Evolutionary conservation across 306 rosid species (phyloP).

Genomic region (Astragalus membranaceus): DNA sequence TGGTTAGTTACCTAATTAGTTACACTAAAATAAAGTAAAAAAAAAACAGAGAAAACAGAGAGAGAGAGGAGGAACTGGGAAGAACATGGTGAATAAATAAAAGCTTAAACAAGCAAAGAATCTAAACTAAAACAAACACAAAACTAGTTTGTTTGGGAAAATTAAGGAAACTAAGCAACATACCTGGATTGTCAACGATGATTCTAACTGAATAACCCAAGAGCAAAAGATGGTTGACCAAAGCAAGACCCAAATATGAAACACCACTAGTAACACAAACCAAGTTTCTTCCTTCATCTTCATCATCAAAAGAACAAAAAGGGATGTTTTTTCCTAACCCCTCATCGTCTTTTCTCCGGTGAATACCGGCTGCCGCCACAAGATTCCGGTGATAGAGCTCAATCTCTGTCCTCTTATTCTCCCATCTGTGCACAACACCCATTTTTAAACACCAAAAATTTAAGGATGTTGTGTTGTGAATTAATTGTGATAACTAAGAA

Average conservation of each 20-base stretch:
- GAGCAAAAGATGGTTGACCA: constrained; percentile 54
- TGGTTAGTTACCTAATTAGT: too few species aligned
- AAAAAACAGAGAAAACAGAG: not conserved
- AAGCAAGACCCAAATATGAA: constrained; percentile 68
- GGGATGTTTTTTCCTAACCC: not conserved
- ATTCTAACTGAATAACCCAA: constrained; percentile 76
- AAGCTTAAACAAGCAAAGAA: not conserved
- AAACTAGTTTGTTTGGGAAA: not conserved
- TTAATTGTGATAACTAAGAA: not conserved
- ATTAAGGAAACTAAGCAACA: not conserved
- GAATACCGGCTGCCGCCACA: constrained; percentile 36
- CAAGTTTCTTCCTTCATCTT: constrained; percentile 26
- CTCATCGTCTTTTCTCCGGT: constrained; percentile 45
- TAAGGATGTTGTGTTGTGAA: not conserved
- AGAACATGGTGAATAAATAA: not conserved
- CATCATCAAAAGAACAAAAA: not conserved
- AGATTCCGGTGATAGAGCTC: constrained; percentile 43
- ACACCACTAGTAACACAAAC: constrained; percentile 85
- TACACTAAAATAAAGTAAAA: not conserved
- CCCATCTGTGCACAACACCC: constrained; percentile 56
- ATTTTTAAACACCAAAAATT: not conserved
- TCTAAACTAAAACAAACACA: not conserved
- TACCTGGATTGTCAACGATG: constrained; percentile 52
- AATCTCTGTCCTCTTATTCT: constrained; percentile 35
- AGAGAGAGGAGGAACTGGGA: not conserved